Evolutionary conservation across 306 rosid species (phyloP).

Genomic region (Astragalus glycyphyllos): DNA sequence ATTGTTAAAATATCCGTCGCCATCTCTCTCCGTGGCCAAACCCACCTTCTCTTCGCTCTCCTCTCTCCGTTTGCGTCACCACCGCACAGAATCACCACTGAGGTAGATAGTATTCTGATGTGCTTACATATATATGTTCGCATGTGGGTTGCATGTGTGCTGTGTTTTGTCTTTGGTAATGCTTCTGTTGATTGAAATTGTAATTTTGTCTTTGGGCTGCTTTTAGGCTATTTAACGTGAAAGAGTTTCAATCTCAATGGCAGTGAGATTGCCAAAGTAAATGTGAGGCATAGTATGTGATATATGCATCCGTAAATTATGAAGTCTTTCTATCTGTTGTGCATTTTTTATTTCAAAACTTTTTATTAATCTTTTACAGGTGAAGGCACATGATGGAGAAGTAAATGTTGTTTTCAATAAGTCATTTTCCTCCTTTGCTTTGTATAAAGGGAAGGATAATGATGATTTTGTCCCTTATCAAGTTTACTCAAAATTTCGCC

Average conservation of each 20-base stretch:
- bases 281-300: too few species aligned
- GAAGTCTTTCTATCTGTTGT: too few species aligned
- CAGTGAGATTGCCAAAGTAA: too few species aligned
- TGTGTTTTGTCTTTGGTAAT: neutral
- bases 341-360: neutral
- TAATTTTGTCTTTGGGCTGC: neutral
- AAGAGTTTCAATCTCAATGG: too few species aligned
- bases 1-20: too few species aligned
- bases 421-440: conserved; percentile 63
- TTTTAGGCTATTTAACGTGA: neutral
- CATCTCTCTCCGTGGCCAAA: too few species aligned
- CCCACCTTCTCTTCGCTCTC: too few species aligned
- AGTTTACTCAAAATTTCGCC: conserved; percentile 46
- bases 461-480: conserved; percentile 59
- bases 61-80: too few species aligned
- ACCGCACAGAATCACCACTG: too few species aligned
- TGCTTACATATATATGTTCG: neutral
- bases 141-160: too few species aligned
- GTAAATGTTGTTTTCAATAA: conserved; percentile 59
- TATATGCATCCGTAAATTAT: too few species aligned
- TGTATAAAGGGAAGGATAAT: conserved; percentile 56
- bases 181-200: neutral
- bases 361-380: conserved; percentile 48
- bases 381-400: conserved; percentile 45
- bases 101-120: neutral